These are phyloP conservation scores for Podila epigama DNA, from an alignment of 192 early-diverging fungal genomes.

Conservation along the genomic window DNA sequence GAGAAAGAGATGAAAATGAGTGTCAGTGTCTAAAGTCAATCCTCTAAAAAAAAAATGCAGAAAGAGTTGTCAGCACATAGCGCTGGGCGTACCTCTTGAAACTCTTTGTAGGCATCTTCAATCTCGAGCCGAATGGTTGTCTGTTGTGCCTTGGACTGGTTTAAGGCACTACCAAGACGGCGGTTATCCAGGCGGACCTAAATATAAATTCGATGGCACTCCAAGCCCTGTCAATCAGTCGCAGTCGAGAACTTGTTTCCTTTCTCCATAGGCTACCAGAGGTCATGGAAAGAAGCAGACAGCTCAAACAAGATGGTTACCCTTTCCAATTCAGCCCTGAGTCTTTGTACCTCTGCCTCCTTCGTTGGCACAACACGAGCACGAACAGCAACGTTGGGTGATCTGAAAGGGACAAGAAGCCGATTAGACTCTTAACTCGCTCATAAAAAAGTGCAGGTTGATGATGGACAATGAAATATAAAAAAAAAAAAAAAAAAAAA, in stretches of 20 bases:
- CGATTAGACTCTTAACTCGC: too few species aligned
- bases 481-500: neutral
- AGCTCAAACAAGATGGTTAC: neutral
- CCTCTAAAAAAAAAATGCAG: neutral
- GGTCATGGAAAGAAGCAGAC: neutral
- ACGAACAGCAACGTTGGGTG: constrained; percentile 32
- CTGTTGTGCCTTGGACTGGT: constrained; percentile 32
- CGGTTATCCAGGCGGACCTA: constrained; percentile 41
- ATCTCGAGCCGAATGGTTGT: constrained; percentile 20
- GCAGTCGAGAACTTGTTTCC: neutral
- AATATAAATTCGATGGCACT: too few species aligned
- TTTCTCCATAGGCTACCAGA: too few species aligned
- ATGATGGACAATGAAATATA: too few species aligned
- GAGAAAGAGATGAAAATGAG: neutral
- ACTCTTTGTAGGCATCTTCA: constrained; percentile 27
- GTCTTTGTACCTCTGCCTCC: constrained; percentile 42
- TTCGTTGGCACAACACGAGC: constrained; percentile 47
- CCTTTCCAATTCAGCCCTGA: constrained; percentile 33
- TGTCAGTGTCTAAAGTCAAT: neutral
- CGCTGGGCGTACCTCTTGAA: constrained; percentile 27
- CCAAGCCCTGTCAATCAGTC: neutral
- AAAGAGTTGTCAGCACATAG: neutral
- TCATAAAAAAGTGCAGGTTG: too few species aligned
- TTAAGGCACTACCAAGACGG: constrained; percentile 28
- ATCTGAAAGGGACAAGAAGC: neutral